These are phyloP conservation scores for Malbranchea cinnamomea DNA, from an alignment of 2,329 filamentous ascomycete species.

Conservation along the genomic window DNA sequence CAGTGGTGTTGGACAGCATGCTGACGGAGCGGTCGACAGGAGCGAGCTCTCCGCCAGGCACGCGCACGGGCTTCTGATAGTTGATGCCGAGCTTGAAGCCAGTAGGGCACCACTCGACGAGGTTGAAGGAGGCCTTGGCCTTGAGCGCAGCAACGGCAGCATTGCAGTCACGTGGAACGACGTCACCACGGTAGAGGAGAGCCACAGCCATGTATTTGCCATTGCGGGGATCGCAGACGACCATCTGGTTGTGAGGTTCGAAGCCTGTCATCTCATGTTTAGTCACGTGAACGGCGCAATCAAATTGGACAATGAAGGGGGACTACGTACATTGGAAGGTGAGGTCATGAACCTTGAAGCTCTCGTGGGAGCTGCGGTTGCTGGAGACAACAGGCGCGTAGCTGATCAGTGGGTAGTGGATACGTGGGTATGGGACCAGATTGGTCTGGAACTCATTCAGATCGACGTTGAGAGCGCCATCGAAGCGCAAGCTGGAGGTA, in stretches of 20 bases:
- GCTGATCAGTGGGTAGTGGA: constrained; percentile 96
- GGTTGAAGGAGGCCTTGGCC: constrained; percentile 98
- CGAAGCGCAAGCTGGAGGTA: constrained; percentile 94
- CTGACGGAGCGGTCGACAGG: constrained; percentile 97
- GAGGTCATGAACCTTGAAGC: constrained; percentile 68
- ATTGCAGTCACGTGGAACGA: constrained; percentile 92
- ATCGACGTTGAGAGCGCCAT: constrained; percentile 97
- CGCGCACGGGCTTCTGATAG: constrained; percentile 93
- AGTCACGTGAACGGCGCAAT: neutral
- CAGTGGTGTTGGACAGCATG: constrained; percentile 91
- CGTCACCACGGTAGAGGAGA: constrained; percentile 93
- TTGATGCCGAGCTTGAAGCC: constrained; percentile 99
- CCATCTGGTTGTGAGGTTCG: constrained; percentile 99
- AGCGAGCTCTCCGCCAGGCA: constrained; percentile 92
- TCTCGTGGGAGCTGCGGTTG: constrained; percentile 91
- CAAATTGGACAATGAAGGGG: constrained; percentile 6
- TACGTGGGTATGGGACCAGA: constrained; percentile 94
- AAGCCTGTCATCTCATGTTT: constrained; percentile 74
- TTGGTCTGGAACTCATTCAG: constrained; percentile 99
- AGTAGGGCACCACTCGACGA: constrained; percentile 99
- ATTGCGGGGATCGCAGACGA: constrained; percentile 96
- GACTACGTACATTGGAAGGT: constrained; percentile 43
- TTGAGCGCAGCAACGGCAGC: constrained; percentile 87
- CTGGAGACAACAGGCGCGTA: constrained; percentile 91
- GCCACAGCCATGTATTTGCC: constrained; percentile 99